Evolutionary conservation across 495 filamentous ascomycete species (phyloP).

Genomic region (Penicillium desertorum): DNA sequence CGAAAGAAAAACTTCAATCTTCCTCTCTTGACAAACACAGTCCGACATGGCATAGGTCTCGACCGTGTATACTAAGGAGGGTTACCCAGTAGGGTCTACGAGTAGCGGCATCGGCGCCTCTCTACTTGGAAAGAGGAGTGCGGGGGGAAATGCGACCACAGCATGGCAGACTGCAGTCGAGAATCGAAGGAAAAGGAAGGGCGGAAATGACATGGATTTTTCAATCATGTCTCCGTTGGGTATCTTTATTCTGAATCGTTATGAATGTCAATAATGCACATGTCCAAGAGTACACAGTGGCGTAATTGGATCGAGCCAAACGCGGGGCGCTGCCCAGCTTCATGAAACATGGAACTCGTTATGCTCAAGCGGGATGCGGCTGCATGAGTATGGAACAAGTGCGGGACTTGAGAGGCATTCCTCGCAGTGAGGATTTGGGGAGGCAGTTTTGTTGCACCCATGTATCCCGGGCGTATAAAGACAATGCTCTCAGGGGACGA

Average conservation of each 20-base stretch:
- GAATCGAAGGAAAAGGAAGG: neutral
- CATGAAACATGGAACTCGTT: neutral
- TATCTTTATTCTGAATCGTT: slow-evolving; percentile 15
- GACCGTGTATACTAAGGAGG: slow-evolving; percentile 56
- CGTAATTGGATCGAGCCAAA: neutral
- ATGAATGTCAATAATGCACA: slow-evolving; percentile 6
- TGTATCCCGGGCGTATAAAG: neutral
- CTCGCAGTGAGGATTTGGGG: slow-evolving; percentile 5
- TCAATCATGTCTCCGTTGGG: slow-evolving; percentile 9
- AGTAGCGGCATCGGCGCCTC: neutral
- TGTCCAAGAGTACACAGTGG: neutral
- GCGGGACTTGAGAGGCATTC: neutral
- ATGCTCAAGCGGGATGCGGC: neutral
- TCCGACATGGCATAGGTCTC: slow-evolving; percentile 46
- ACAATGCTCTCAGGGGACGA: neutral
- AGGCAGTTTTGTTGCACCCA: neutral
- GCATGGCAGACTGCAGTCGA: neutral
- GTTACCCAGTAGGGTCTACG: slow-evolving; percentile 11
- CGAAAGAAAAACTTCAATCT: slow-evolving; percentile 36
- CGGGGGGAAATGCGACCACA: neutral
- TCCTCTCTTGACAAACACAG: slow-evolving; percentile 55
- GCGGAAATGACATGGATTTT: slow-evolving; percentile 1
- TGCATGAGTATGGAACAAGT: neutral
- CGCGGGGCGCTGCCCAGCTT: neutral
- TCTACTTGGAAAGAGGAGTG: neutral